Percentiles rank a stretch among this genome's conserved stretches.
phyloP scores from a whole-genome alignment of 352 stramenopile species.

The Vaucheria bursata region DNA sequence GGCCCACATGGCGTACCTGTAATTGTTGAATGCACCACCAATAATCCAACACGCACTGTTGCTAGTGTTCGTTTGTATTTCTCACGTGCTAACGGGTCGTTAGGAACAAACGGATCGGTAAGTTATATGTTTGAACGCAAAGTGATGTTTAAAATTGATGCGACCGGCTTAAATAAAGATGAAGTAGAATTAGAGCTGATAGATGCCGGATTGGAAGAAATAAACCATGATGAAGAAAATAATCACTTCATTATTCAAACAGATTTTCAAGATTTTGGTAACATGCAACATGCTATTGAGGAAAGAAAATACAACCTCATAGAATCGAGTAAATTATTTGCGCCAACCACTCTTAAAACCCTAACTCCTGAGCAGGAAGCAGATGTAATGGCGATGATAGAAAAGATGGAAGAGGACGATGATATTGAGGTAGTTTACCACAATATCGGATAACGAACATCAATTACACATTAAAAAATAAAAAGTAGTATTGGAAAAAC shows the following conservation, averaged over 20 bases:
- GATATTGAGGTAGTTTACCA: background rate
- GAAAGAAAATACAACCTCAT: background rate
- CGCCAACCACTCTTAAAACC: too few relatives aligned
- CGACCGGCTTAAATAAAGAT: background rate
- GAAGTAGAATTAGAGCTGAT: background rate
- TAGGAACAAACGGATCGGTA: background rate
- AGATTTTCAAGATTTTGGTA: background rate
- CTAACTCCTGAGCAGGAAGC: background rate
- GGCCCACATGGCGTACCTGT: background rate
- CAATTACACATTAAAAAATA: too few relatives aligned
- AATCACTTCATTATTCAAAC: background rate
- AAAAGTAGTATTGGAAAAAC: too few relatives aligned
- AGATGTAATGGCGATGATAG: background rate
- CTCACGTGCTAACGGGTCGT: background rate
- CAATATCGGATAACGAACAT: too few relatives aligned
- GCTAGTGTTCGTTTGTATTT: background rate
- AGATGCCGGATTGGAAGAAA: background rate
- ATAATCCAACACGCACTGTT: background rate
- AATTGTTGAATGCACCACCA: background rate
- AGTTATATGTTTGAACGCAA: background rate
- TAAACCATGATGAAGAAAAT: background rate
- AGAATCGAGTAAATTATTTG: background rate
- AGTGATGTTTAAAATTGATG: background rate
- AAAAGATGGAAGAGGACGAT: background rate
- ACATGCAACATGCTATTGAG: background rate